These are phyloP conservation scores for Sechiopsis laciniata DNA, from an alignment of 306 rosid species.

Conservation along the genomic window DNA sequence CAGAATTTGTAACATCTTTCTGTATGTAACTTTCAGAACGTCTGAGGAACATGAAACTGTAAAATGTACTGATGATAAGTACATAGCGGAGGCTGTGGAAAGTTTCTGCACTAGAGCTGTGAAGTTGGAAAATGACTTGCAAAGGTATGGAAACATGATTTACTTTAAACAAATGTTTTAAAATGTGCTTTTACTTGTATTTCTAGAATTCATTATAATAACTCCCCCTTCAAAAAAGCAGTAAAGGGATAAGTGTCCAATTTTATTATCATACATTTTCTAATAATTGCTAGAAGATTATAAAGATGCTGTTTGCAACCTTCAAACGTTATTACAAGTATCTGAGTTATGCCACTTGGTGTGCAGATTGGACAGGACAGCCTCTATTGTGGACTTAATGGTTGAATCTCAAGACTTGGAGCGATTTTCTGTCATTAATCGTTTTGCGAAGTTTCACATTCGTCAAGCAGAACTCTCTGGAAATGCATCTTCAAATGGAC, in stretches of 20 bases:
- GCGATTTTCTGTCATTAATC: constrained; percentile 48
- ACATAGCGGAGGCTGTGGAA: constrained; percentile 32
- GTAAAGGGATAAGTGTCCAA: neutral
- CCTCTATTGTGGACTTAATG: constrained; percentile 38
- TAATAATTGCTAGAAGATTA: neutral
- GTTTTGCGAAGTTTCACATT: constrained; percentile 51
- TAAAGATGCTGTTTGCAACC: constrained; percentile 10
- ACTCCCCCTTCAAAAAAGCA: neutral
- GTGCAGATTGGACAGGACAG: constrained; percentile 44
- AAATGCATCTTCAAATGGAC: constrained; percentile 33
- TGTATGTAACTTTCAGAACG: constrained; percentile 29
- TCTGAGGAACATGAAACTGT: constrained; percentile 29
- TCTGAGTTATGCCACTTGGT: constrained; percentile 20
- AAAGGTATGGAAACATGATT: constrained; percentile 30
- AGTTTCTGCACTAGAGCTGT: constrained; percentile 28
- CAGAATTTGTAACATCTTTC: constrained; percentile 2
- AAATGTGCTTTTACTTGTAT: neutral
- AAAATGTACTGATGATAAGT: constrained; percentile 23
- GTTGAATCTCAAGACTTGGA: constrained; percentile 53
- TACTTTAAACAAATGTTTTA: neutral
- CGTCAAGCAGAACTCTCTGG: constrained; percentile 38
- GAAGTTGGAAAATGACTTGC: constrained; percentile 40
- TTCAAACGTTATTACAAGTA: neutral
- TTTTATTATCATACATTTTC: neutral
- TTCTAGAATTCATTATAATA: neutral